Base-by-base conservation (phyloP, 345 rosid species). In the Durio zibethinus region DNA sequence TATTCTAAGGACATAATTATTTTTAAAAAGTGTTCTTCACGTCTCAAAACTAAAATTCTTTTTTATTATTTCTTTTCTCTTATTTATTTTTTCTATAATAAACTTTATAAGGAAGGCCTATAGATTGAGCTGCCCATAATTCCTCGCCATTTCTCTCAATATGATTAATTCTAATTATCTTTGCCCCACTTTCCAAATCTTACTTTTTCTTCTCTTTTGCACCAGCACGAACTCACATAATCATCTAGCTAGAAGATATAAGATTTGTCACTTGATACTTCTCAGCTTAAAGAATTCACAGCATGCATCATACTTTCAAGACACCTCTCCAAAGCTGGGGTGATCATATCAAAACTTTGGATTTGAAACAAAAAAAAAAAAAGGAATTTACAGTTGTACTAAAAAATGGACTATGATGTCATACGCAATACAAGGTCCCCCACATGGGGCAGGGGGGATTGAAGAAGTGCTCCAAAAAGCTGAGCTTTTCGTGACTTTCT, bases 391-490 rank as follows among this genome's bases (percentile, higher is more conserved):
- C 18, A 48, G 16, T 42, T 31, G 62, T 45, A n/a, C n/a, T n/a
- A 67, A 82, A 78, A 45, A 75, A 21, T 61, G 77, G 72, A 74
- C 74, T 78, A 65, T 70, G 76, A 81, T 53, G 82, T 72, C 73
- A 43, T 25, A 68, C 70, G 79, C 63, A 66, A 47, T 21, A 77
- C 74, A 72, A 62, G 59, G 80, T 72, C 53, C 83, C 82, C 65
- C 50, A 50, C 43, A 61, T 75, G 74, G 85, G 87, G 81, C 82
- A 63, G 31, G 75, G 80, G 77, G 68, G 73, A 62, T 62, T 70
- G 76, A 64, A 15, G 48, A 78, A 82, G 83, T 84, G 86, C 88
- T 82, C 82, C 38, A 72, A 82, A 81, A 85, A 78, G 89, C 87
- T 84, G 82, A 77, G 59, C 72, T 76, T 50, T 76, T 81, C 71